These are phyloP conservation scores for Waltergamsia citrina DNA, from an alignment of 2,329 filamentous ascomycete genomes.

Conservation along the genomic window DNA sequence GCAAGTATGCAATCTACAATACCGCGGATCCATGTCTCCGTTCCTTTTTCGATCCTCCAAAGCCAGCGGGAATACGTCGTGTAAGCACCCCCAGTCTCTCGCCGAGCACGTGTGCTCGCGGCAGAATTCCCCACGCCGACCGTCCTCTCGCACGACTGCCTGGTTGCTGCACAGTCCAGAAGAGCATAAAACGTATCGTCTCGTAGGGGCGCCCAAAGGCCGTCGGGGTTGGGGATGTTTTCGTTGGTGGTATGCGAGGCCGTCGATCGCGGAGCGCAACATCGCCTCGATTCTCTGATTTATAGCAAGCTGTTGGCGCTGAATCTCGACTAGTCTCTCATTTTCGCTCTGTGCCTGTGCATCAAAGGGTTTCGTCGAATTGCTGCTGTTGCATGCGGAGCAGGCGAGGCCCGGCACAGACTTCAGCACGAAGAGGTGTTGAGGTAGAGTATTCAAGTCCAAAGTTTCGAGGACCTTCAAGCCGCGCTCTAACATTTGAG, in stretches of 20 bases:
- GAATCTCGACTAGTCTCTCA: too few species aligned
- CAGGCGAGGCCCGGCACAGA: too few species aligned
- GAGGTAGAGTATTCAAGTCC: too few species aligned
- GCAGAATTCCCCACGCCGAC: conserved; percentile 7
- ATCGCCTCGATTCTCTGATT: too few species aligned
- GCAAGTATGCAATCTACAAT: background rate
- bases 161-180: background rate
- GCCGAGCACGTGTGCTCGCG: conserved; percentile 10
- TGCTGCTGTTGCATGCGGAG: too few species aligned
- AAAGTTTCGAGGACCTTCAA: too few species aligned
- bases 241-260: background rate
- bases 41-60: too few species aligned
- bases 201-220: background rate
- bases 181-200: background rate
- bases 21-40: background rate
- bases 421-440: too few species aligned
- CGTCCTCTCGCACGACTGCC: background rate
- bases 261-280: too few species aligned
- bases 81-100: conserved; percentile 7
- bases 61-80: conserved; percentile 5
- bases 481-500: background rate
- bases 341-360: too few species aligned
- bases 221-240: background rate
- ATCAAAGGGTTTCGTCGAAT: too few species aligned
- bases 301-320: too few species aligned